phyloP scores from a whole-genome alignment of 495 filamentous ascomycete genomes.

The Amorphotheca resinae region DNA sequence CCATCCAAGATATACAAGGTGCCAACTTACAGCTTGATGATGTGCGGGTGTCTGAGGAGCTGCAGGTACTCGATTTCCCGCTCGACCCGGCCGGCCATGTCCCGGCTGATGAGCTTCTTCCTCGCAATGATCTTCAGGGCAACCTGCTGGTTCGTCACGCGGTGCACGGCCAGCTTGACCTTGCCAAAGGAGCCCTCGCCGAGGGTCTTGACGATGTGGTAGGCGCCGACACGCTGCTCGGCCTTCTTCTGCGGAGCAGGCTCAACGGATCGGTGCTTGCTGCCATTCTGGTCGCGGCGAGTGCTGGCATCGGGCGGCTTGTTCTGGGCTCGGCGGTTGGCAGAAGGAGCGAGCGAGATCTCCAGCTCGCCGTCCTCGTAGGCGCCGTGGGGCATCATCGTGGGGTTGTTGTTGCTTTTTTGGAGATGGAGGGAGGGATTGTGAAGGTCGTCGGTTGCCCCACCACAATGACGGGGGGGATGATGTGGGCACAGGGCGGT shows the following conservation, averaged over 20 bases:
- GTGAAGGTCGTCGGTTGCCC: neutral
- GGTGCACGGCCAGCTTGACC: slow-evolving; percentile 90
- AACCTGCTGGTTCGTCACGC: slow-evolving; percentile 82
- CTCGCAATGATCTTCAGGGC: slow-evolving; percentile 94
- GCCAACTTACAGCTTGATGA: slow-evolving; percentile 81
- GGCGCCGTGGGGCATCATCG: slow-evolving; percentile 40
- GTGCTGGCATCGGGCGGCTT: slow-evolving; percentile 19
- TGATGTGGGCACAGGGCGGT: neutral
- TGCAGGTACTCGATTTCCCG: slow-evolving; percentile 97
- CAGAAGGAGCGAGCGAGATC: slow-evolving; percentile 61
- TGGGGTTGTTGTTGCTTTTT: neutral
- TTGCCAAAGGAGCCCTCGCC: slow-evolving; percentile 97
- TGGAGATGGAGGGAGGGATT: neutral
- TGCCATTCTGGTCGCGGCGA: slow-evolving; percentile 20
- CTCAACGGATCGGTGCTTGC: slow-evolving; percentile 22
- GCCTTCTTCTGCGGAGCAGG: slow-evolving; percentile 29
- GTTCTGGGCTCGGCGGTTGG: slow-evolving; percentile 40
- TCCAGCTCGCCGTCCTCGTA: slow-evolving; percentile 87
- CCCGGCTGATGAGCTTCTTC: slow-evolving; percentile 85
- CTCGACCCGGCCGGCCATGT: slow-evolving; percentile 96
- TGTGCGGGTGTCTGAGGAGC: slow-evolving; percentile 89
- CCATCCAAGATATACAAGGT: neutral
- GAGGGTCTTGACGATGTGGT: slow-evolving; percentile 77
- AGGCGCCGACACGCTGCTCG: slow-evolving; percentile 78
- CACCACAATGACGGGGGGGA: neutral